phyloP scores from a whole-genome alignment of 2,329 filamentous ascomycete genomes.

The Penicillium freii region DNA sequence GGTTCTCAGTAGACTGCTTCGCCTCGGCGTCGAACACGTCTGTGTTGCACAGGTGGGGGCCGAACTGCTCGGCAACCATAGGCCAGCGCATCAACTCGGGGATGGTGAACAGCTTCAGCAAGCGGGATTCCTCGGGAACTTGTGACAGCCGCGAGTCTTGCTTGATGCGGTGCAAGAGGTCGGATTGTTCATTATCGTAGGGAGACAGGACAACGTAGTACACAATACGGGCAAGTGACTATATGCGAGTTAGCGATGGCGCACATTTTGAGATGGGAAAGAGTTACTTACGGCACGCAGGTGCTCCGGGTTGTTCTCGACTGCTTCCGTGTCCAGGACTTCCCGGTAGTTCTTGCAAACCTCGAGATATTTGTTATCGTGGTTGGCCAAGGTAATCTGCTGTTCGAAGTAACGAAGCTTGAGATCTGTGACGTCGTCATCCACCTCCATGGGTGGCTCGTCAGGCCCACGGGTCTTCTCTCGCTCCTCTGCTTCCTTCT shows the following conservation, averaged over 20 bases:
- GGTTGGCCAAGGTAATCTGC: conserved; percentile 91
- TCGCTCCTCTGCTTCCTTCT: conserved; percentile 73
- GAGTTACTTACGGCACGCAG: conserved; percentile 69
- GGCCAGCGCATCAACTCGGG: conserved; percentile 99
- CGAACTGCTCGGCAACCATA: conserved; percentile 83
- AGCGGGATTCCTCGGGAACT: conserved; percentile 75
- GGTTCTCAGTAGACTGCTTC: conserved; percentile 68
- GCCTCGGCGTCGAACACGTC: conserved; percentile 77
- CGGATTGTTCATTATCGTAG: conserved; percentile 97
- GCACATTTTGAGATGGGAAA: neutral
- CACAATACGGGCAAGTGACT: conserved; percentile 91
- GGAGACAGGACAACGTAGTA: conserved; percentile 96
- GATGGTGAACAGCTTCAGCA: conserved; percentile 92
- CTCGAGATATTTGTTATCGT: conserved; percentile 95
- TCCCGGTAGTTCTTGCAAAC: conserved; percentile 98
- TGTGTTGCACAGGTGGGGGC: conserved; percentile 79
- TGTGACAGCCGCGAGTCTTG: conserved; percentile 77
- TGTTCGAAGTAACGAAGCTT: conserved; percentile 97
- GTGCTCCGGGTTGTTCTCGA: conserved; percentile 84
- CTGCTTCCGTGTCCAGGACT: conserved; percentile 91
- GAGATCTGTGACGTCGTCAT: conserved; percentile 91
- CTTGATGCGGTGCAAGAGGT: conserved; percentile 90
- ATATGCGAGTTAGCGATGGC: conserved; percentile 3
- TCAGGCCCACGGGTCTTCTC: conserved; percentile 78
- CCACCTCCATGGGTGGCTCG: conserved; percentile 69